Conservation (phyloP, 139 green algal species). For the Tetradesmus obliquus region DNA sequence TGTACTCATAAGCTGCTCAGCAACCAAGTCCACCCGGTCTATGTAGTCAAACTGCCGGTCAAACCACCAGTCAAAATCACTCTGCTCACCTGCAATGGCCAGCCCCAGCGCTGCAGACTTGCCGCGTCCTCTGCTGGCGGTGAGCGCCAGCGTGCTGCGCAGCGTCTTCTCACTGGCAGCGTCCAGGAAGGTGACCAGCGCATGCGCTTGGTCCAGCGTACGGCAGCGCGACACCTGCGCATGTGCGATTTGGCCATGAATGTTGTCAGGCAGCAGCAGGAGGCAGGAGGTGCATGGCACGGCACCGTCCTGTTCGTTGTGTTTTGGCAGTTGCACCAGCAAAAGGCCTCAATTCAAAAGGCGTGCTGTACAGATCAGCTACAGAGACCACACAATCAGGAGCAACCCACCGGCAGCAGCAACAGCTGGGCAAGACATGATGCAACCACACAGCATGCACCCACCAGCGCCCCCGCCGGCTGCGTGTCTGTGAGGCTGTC, state of each 20-base stretch:
- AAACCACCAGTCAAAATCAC: not conserved
- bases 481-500: constrained; percentile 86
- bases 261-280: not conserved
- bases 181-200: constrained; percentile 97
- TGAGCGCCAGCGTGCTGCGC: constrained; percentile 94
- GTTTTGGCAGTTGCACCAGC: not conserved
- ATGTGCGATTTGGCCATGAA: not conserved
- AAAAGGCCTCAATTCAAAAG: not conserved
- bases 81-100: constrained; percentile 55
- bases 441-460: not conserved
- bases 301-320: not conserved
- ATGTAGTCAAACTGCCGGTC: not conserved
- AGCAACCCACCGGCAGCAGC: not conserved
- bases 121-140: constrained; percentile 90
- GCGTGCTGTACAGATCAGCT: too few species aligned
- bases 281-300: not conserved
- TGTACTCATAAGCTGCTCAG: too few species aligned
- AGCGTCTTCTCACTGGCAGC: constrained; percentile 97
- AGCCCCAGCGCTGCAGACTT: constrained; percentile 94
- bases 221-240: constrained; percentile 59
- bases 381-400: not conserved
- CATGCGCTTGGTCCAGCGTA: constrained; percentile 85
- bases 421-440: not conserved
- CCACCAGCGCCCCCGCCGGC: constrained; percentile 43
- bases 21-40: too few species aligned